phyloP scores from a whole-genome alignment of 441 rosid species.

The Populus hybrid region DNA sequence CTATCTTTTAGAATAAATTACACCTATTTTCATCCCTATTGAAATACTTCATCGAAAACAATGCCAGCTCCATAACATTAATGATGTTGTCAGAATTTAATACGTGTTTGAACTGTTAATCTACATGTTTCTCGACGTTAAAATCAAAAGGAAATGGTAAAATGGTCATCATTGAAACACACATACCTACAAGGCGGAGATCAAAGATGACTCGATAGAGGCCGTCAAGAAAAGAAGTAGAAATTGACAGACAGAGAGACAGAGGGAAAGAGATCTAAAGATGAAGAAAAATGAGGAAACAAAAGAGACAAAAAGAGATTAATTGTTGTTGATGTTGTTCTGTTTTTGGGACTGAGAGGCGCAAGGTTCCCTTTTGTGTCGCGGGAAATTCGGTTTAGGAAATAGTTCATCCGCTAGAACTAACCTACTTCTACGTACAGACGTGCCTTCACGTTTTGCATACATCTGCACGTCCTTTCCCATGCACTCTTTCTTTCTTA shows the following conservation, averaged over 20 bases:
- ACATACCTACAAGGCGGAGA: slow-evolving; percentile 23
- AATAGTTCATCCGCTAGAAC: slow-evolving; percentile 26
- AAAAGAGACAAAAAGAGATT: not conserved
- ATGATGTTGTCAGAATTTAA: not conserved
- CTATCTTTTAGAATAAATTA: too few species aligned
- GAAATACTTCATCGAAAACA: not conserved
- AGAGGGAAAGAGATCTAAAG: not conserved
- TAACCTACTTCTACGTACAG: not conserved
- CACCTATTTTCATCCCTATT: not conserved
- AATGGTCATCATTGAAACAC: not conserved
- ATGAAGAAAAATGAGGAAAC: not conserved
- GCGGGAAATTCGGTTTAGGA: slow-evolving; percentile 40
- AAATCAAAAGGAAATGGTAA: too few species aligned
- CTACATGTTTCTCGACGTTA: not conserved
- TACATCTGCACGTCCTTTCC: not conserved
- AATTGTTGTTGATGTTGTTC: slow-evolving; percentile 1
- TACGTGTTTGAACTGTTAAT: not conserved
- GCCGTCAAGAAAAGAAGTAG: not conserved
- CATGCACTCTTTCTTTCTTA: not conserved
- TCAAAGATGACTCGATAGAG: slow-evolving; percentile 5
- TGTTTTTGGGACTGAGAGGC: slow-evolving; percentile 6
- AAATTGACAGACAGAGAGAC: not conserved
- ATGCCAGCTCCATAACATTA: not conserved
- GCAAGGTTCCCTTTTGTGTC: slow-evolving; percentile 23
- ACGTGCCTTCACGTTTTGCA: slow-evolving; percentile 41